Base-by-base conservation (phyloP, 192 early-diverging fungal species). In the Funneliformis geosporum region DNA sequence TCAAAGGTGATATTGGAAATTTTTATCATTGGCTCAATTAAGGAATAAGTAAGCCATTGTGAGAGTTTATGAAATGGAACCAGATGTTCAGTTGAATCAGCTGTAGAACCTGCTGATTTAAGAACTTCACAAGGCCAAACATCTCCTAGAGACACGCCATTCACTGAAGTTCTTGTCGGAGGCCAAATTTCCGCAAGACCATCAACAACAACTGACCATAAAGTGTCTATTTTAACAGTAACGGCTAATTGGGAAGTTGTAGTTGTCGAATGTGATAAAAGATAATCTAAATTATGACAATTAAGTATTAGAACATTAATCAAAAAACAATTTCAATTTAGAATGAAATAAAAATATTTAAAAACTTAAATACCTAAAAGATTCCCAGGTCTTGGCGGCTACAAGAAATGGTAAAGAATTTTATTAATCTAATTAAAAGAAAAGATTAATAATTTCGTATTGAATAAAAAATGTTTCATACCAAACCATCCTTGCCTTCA, bases 41-140 rank as follows among this genome's bases (percentile, higher is more conserved):
- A 86, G 4, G 95, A 96, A 85, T 96, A 97, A 1, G 95, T 94
- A 55, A 98, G 91, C 97, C 97, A 98, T 82, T 98, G 97, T 8
- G 95, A 95, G 62, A 98, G 88, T 78, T 98, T 98, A 84, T 98
- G 95, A 84, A 97, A 96, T 18, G 93, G 86, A 23, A 96, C 92
- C 47, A 94, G 84, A 33, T 84, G 79, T 28, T 89, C 85, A 60
- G 82, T 82, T 2, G 80, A 79, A 14, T 78, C 79, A 23, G 66
- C n/a, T 10, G 68, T 10, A 4, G 73, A 69, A 11, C 46, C 18
- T 6, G 85, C 71, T 16, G 69, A 42, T 11, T 75, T 78, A 18
- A 96, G 81, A 7, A 90, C 85, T 27, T 86, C 80, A 55, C 88
- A 95, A 16, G 91, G 91, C 96, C 96, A 98, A 55, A 96, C 96